phyloP scores from a whole-genome alignment of 2,329 filamentous ascomycete species.

The Cercospora nicotianae region DNA sequence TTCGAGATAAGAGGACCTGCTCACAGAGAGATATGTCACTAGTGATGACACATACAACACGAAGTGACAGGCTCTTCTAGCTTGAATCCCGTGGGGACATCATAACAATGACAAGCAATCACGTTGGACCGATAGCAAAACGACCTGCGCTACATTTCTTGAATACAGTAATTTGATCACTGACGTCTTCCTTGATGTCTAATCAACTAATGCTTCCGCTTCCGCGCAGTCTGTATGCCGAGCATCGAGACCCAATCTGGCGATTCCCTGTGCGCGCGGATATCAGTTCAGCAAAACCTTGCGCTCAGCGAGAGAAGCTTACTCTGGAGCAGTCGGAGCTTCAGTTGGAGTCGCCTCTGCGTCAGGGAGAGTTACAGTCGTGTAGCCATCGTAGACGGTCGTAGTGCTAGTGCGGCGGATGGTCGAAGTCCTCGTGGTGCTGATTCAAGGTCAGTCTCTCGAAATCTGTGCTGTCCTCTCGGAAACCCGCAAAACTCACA shows the following conservation, averaged over 20 bases:
- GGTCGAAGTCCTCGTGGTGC: slow-evolving; percentile 23
- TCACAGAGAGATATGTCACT: neutral
- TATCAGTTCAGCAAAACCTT: neutral
- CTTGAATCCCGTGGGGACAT: neutral
- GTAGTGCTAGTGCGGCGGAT: slow-evolving; percentile 27
- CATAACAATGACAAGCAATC: neutral
- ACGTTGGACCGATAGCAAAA: neutral
- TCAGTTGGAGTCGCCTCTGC: neutral
- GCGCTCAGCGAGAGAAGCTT: neutral
- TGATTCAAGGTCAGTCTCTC: neutral
- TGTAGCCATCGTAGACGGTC: slow-evolving; percentile 27
- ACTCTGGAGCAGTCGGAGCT: slow-evolving; percentile 3
- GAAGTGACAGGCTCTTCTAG: neutral
- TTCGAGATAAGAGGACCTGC: neutral
- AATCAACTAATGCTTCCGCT: slow-evolving; percentile 3
- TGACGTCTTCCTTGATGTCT: neutral
- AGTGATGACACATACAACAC: neutral
- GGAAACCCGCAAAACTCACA: slow-evolving; percentile 25
- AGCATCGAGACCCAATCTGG: slow-evolving; percentile 17
- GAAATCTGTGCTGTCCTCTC: neutral
- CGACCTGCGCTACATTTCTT: neutral
- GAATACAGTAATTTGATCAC: neutral
- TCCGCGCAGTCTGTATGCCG: slow-evolving; percentile 16
- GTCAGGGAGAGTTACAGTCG: slow-evolving; percentile 24
- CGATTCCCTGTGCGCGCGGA: slow-evolving; percentile 3